Conservation (phyloP, 768 basidiomycete species). For the Glaciozyma martinii region DNA sequence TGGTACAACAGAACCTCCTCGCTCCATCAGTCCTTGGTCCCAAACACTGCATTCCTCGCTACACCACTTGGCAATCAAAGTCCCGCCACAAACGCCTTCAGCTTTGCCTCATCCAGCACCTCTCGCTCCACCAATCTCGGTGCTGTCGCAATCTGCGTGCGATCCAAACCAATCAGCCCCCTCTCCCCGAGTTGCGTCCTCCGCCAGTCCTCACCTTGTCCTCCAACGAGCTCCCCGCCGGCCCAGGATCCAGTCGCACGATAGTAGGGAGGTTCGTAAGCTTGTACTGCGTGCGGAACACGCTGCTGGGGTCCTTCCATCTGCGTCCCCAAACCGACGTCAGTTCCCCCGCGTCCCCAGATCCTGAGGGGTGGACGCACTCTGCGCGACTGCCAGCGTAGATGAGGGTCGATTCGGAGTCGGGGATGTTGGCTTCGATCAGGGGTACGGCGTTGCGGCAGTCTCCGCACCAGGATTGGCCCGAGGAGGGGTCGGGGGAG, state of each 20-base stretch:
- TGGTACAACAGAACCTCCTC: not conserved
- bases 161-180: not conserved
- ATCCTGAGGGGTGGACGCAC: constrained; percentile 4
- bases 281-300: constrained; percentile 9
- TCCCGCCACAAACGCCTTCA: constrained; percentile 17
- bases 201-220: not conserved
- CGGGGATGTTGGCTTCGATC: constrained; percentile 13
- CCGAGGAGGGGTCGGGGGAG: constrained; percentile 7
- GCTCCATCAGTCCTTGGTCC: too few relatives aligned
- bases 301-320: constrained; percentile 22
- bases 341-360: not conserved
- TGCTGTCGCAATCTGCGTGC: constrained; percentile 14
- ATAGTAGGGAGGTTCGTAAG: constrained; percentile 22
- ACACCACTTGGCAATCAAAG: not conserved
- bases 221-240: constrained; percentile 2
- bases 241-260: constrained; percentile 11
- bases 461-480: constrained; percentile 25
- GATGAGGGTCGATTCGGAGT: constrained; percentile 6
- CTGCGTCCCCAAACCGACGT: not conserved
- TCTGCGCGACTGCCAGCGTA: constrained; percentile 12
- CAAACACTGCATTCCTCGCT: not conserved
- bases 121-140: constrained; percentile 20
- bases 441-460: constrained; percentile 4
- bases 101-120: constrained; percentile 12
- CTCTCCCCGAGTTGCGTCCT: not conserved